Base-by-base conservation (phyloP, 2,329 filamentous ascomycete genomes). In the Fusarium sp. region DNA sequence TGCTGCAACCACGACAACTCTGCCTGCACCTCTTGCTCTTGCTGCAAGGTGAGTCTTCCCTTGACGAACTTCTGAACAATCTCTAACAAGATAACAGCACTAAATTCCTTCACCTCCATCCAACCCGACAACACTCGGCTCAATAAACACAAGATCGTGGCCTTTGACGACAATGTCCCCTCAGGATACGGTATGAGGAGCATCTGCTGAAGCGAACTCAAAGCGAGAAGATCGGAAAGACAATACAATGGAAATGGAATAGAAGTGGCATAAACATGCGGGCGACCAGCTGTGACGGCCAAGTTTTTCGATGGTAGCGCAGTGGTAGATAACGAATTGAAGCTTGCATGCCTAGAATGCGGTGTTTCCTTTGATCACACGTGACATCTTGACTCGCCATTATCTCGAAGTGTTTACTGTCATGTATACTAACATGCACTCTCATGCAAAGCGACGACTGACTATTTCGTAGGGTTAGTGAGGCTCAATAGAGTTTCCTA, bases 11-110 rank as follows among this genome's bases (percentile, higher is more conserved):
- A 73, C 69, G 64, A 64, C 30, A 55, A 46, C 53, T 56, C 72
- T 71, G 3, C 53, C 46, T 75, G 73, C 71, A 12, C 11, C 34
- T 47, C 37, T 51, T 75, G 74, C 73, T 70, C 73, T 69, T 75
- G 74, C 74, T 75, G 74, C 73, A 45, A 51, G 65, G 74, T 75
- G 23, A 69, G 72, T 27, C 45, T 3, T 18, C 16, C 20, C 16
- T 4, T 7, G 4, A 28, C 1, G 1, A 30, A 4, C 30, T 13
- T 14, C 30, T 4, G 13, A 23, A 25, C 27, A 50, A 12, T n/a
- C 3, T 50, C 46, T 74, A n/a, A 75, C 55, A 50, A 43, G 25
- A 23, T 18, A 10, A 61, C 18, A 75, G 74, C 74, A 75, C 72
- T 75, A 75, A 75, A 74, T 70, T 54, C 41, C 49, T 72, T 55